Evolutionary conservation across 2,329 filamentous ascomycete species (phyloP), one percentile per base, ranked within the genome.

Genomic region (Fusarium continuum): DNA sequence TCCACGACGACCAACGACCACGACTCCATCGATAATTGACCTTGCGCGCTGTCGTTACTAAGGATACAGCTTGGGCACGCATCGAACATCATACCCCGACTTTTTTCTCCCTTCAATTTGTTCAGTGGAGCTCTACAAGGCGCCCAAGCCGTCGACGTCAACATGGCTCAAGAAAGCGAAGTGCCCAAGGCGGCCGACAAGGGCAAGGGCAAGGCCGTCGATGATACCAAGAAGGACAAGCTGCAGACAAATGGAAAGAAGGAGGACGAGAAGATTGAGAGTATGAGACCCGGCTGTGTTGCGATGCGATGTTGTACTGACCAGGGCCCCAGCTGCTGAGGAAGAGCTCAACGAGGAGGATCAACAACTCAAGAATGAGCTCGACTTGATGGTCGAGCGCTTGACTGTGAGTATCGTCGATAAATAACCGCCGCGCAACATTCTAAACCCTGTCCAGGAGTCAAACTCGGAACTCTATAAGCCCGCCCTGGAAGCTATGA

Each of bases 311-410:
- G 36, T 45, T 51, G 52, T 64, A 54, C 68, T 72, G 65, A 72
- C 52, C 40, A 40, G 34, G 55, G 61, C 45, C 26, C 25, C 43
- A 77, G 76, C 72, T 28, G 79, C 77, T 73, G 76, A 84, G 81
- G 94, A 98, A 80, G 95, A 99, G 80, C 89, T 99, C 70, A 99
- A 86, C 74, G 95, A 99, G 74, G 95, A 99, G 78, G 95, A 99
- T 69, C 93, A 98, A 80, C 93, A 98, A 82, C 88, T 99, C 74
- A 99, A 99, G 84, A 93, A 86, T 74, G 95, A 99, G 80, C 88
- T 99, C 62, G 95, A 99, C 69, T 96, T 98, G 93, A 87, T 99
- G 47, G 94, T 97, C 8, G 95, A 99, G 81, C 88, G 95, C 74
- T 83, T 99, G 85, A 91, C 91, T 77, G 93, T 96, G 81, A 72